Conservation (phyloP, 2,329 filamentous ascomycete species). For the Penicillium sp. region DNA sequence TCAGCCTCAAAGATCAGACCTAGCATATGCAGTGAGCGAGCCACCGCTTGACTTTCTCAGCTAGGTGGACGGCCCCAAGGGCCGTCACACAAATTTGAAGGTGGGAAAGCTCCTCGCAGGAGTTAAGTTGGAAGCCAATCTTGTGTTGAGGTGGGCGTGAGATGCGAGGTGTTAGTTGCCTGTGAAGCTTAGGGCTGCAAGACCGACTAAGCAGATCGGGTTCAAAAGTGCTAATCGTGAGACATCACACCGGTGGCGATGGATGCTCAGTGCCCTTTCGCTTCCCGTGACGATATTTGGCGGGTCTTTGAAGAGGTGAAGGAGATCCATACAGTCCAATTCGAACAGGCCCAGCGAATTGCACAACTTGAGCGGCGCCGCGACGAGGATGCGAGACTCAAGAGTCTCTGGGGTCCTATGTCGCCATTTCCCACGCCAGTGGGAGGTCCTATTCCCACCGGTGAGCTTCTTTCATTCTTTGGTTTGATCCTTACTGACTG, state of each 20-base stretch:
- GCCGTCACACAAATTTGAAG: constrained; percentile 20
- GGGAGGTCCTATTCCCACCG: constrained; percentile 77
- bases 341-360: constrained; percentile 57
- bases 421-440: constrained; percentile 86
- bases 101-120: constrained; percentile 6
- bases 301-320: constrained; percentile 58
- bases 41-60: constrained; percentile 8
- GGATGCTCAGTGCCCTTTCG: constrained; percentile 61
- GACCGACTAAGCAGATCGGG: background rate
- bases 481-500: constrained; percentile 3
- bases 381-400: constrained; percentile 60
- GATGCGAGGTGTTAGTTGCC: background rate
- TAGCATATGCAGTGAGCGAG: constrained; percentile 8
- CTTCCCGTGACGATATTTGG: constrained; percentile 60
- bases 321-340: constrained; percentile 55
- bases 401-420: constrained; percentile 77
- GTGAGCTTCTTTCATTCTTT: constrained; percentile 47
- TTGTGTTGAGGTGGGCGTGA: too few relatives aligned
- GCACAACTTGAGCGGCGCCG: constrained; percentile 56
- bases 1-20: background rate
- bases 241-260: constrained; percentile 35
- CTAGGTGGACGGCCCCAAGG: constrained; percentile 23
- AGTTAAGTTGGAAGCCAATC: too few relatives aligned
- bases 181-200: background rate
- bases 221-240: background rate